Evolutionary conservation across 495 filamentous ascomycete genomes (phyloP).

Genomic region (Penicillium silybi): DNA sequence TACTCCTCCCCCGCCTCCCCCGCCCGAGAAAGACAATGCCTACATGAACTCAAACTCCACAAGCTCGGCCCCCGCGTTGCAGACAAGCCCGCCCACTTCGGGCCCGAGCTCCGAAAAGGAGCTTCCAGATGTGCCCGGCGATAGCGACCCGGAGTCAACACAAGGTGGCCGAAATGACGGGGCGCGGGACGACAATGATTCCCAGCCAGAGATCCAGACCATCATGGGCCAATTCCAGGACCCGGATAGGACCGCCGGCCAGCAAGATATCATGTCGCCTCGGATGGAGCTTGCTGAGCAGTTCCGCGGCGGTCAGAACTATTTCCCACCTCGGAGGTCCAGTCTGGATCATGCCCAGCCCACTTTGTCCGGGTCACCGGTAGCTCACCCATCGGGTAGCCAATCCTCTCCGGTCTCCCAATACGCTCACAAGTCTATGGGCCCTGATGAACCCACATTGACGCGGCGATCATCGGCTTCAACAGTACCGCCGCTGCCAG

Average conservation of each 20-base stretch:
- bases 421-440: slow-evolving; percentile 15
- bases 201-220: slow-evolving; percentile 84
- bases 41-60: slow-evolving; percentile 67
- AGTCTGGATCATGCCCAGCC: slow-evolving; percentile 66
- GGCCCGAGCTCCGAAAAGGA: slow-evolving; percentile 43
- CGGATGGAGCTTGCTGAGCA: slow-evolving; percentile 69
- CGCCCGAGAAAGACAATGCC: slow-evolving; percentile 45
- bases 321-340: slow-evolving; percentile 78
- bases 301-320: slow-evolving; percentile 55
- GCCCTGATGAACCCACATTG: slow-evolving; percentile 37
- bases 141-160: slow-evolving; percentile 48
- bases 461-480: slow-evolving; percentile 47
- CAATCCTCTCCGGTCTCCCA: slow-evolving; percentile 12
- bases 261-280: slow-evolving; percentile 80
- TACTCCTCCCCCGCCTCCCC: slow-evolving; percentile 36
- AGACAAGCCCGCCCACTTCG: slow-evolving; percentile 36
- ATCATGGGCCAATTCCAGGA: slow-evolving; percentile 88
- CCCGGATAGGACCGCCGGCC: slow-evolving; percentile 58
- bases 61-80: neutral
- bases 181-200: slow-evolving; percentile 57
- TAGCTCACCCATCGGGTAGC: slow-evolving; percentile 1
- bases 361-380: slow-evolving; percentile 9
- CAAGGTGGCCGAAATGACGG: slow-evolving; percentile 43
- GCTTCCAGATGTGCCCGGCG: slow-evolving; percentile 55
- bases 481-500: slow-evolving; percentile 68